A percentile compares a stretch with the other conserved stretches of the same genome.
These are phyloP conservation scores for Eucalyptus lansdowneana DNA, from an alignment of 345 rosid species.

Conservation along the genomic window DNA sequence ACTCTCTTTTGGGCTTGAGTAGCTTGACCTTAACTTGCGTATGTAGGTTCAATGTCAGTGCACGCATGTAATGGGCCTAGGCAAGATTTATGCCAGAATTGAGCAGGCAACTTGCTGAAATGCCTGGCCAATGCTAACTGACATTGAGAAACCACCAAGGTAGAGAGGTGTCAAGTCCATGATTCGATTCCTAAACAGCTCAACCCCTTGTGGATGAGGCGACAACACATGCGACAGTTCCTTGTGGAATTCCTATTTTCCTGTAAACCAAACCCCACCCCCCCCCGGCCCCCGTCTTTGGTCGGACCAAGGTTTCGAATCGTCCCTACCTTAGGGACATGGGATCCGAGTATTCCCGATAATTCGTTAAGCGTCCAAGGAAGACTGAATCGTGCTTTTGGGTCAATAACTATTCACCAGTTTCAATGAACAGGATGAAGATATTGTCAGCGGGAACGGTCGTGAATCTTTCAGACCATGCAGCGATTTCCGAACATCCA, in stretches of 20 bases:
- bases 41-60: neutral
- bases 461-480: neutral
- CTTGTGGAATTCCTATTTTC: neutral
- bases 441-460: neutral
- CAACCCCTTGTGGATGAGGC: neutral
- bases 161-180: neutral
- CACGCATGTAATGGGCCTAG: neutral
- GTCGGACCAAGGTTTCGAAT: neutral
- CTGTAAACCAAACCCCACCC: neutral
- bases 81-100: neutral
- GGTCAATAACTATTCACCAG: neutral
- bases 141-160: neutral
- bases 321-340: neutral
- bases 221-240: neutral
- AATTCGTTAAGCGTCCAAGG: neutral
- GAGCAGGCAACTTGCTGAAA: neutral
- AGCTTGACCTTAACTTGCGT: neutral
- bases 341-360: neutral
- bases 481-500: neutral
- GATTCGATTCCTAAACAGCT: neutral
- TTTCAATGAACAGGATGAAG: neutral
- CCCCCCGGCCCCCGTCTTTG: neutral
- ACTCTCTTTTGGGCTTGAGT: neutral
- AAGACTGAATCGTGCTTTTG: neutral
- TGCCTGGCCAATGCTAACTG: neutral